Base-by-base conservation (phyloP, 805 yeast species). In the Sungouiozyma intestinalis region DNA sequence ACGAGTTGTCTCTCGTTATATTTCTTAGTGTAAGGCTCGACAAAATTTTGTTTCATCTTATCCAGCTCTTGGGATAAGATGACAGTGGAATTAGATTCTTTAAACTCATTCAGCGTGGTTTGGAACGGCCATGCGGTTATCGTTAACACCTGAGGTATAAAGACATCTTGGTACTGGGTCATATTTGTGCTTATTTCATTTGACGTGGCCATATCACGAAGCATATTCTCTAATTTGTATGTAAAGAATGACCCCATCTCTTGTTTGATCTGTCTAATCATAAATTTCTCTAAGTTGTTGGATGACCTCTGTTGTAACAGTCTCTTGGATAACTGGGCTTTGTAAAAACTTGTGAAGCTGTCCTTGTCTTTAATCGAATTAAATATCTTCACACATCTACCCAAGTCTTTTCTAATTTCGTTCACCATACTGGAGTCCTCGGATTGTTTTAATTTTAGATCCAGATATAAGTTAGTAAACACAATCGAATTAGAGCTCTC, bases 251-350 rank as follows among this genome's bases (percentile, higher is more conserved):
- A 71, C 0, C 96, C 95, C 53, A 83, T 72, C 55, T 85, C 95
- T 48, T 76, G 79, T 48, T 80, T 76, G 33, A 87, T 64, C 51
- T 76, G 77, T 1, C 78, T 68, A 16, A 87, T 77, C 57, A 86
- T 68, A 20, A 68, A 64, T 54, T 79, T 78, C 58, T 87, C 97
- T 3, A 81, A 62, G 45, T 85, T 90, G 38, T 69, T 64, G 4
- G 57, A 61, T 2, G 74, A 66, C 65, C 61, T 54, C 48, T 69
- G 68, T 43, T 76, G 71, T 33, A 81, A 56, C 35, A 87, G 68
- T 46, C 97, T 69, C 59, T 81, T 85, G 1, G 95, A 95, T 44
- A 88, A 68, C 63, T 85, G 95, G 41, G 79, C 83, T 52, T 86
- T 86, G 60, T 85, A 87, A 46, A 82, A 79, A 35, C 76, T 81